These are phyloP conservation scores for Chytriomyces sp. DNA, from an alignment of 192 early-diverging fungal species.

Conservation along the genomic window DNA sequence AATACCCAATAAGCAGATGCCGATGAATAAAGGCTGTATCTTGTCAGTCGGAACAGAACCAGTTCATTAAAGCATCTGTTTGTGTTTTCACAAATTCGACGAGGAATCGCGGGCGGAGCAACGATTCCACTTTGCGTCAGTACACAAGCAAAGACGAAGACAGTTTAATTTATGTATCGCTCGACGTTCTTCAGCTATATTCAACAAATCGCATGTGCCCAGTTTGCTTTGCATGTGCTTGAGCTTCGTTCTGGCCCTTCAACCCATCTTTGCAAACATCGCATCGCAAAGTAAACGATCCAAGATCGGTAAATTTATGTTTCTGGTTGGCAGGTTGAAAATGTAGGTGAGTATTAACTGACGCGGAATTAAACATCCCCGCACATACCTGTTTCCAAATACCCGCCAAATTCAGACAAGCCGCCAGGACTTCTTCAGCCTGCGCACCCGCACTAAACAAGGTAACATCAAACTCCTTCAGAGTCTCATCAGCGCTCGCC, in stretches of 20 bases:
- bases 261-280: constrained; percentile 59
- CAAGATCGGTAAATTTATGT: constrained; percentile 75
- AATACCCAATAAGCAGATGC: too few relatives aligned
- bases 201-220: constrained; percentile 56
- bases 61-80: too few relatives aligned
- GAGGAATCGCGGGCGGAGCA: too few relatives aligned
- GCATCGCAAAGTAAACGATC: constrained; percentile 74
- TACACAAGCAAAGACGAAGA: too few relatives aligned
- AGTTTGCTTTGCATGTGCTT: constrained; percentile 62
- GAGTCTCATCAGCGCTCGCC: not conserved
- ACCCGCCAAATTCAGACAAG: constrained; percentile 46
- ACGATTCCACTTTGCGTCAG: too few relatives aligned
- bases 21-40: too few relatives aligned
- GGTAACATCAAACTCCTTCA: constrained; percentile 76
- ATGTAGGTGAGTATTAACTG: not conserved
- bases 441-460: constrained; percentile 52
- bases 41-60: too few relatives aligned
- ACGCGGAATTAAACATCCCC: not conserved
- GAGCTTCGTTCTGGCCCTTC: constrained; percentile 66
- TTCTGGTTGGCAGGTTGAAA: constrained; percentile 41
- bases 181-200: constrained; percentile 30
- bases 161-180: too few relatives aligned
- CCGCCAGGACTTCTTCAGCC: constrained; percentile 37
- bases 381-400: constrained; percentile 47
- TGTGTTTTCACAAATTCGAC: too few relatives aligned